Base-by-base conservation (phyloP, 148 eudicot genomes). In the Vaccinium macrocarpon region DNA sequence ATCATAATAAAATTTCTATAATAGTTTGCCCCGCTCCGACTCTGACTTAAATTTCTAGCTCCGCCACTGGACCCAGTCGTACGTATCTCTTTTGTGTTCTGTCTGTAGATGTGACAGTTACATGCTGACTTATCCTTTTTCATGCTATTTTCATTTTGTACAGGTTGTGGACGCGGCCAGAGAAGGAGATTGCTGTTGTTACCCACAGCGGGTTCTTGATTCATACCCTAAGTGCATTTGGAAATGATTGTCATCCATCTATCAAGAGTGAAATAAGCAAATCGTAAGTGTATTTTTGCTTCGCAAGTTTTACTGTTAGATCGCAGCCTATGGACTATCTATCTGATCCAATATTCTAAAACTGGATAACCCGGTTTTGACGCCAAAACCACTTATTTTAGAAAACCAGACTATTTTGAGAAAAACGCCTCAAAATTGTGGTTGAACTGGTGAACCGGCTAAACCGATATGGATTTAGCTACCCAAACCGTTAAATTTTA, bases 121-220 rank as follows among this genome's bases (percentile, higher is more conserved):
- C 14, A 55, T 14, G 57, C 50, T 4, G 38, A 35, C 52, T 25
- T 71, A 23, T 77, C 57, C 29, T 77, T 82, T 19, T 19, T 61
- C 66, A 61, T 61, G 7, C 66, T 21, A 6, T 21, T 23, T 4
- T 18, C n/a, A 59, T 85, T 35, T 76, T 23, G 53, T 14, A 46
- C 84, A 95, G 98, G 98, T 85, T 96, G 87, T 94, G 92, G 97
- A 92, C 92, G 23, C 90, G 98, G 76, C 85, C 87, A 64, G 98
- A 96, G 88, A 94, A 92, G 87, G 98, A 96, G 91, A 96, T 96
- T 86, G 98, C 91, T 0, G 87, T 94, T 83, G 95, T 94, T 81
- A 93, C 92, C 10, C 96, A 94, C 87, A 90, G 94, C 75, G 97
- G 95, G 38, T 90, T 96, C 82, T 85, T 96, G 85, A 85, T 88